Evolutionary conservation across 257 asterid species (phyloP).

Genomic region (Gentiana macrophylla): DNA sequence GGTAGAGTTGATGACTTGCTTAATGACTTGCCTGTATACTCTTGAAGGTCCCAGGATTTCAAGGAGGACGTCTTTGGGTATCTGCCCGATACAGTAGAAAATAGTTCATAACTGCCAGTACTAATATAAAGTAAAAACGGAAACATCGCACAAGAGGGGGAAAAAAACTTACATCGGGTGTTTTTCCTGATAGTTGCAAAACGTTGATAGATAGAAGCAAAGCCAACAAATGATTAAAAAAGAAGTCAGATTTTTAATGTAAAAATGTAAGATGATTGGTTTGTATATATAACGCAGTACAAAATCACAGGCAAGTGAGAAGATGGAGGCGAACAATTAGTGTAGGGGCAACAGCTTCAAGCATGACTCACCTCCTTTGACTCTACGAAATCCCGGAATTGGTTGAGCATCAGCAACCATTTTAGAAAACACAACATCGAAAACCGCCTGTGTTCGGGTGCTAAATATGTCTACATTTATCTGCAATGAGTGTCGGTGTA

Average conservation of each 20-base stretch:
- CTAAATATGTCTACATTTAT: conserved; percentile 33
- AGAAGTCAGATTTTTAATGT: conserved; percentile 10
- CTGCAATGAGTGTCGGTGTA: conserved; percentile 16
- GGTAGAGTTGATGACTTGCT: conserved; percentile 30
- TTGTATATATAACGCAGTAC: neutral
- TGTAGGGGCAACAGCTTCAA: neutral
- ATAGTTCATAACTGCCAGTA: neutral
- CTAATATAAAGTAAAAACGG: too few relatives aligned
- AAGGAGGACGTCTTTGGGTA: conserved; percentile 43
- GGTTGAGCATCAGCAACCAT: conserved; percentile 64
- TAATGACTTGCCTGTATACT: conserved; percentile 43
- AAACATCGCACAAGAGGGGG: neutral
- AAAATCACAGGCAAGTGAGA: neutral
- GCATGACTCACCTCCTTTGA: conserved; percentile 43
- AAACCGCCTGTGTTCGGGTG: conserved; percentile 34
- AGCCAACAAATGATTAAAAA: conserved; percentile 7
- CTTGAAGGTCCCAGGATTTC: conserved; percentile 49
- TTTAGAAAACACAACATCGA: conserved; percentile 35
- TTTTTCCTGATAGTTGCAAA: conserved; percentile 38
- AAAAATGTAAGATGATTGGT: neutral
- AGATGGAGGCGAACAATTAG: neutral
- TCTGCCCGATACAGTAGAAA: conserved; percentile 20
- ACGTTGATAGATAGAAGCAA: conserved; percentile 6
- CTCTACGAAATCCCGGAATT: conserved; percentile 63
- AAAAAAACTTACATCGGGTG: conserved; percentile 45